phyloP scores from a whole-genome alignment of 352 stramenopile species.

The Phytophthora ohioensis region DNA sequence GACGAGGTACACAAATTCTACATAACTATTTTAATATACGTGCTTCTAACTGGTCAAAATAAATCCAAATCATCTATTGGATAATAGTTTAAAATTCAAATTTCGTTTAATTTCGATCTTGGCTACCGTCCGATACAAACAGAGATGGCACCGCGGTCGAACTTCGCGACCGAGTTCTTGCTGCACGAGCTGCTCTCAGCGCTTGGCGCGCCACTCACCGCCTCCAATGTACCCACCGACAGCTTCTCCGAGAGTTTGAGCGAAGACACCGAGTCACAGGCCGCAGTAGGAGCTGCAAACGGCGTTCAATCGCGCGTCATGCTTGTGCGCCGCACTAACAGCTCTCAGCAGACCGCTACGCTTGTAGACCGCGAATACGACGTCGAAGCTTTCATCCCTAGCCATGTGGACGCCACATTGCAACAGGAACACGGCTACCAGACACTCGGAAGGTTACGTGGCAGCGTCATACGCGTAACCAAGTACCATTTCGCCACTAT shows the following conservation, averaged over 20 bases:
- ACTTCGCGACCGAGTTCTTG: slow-evolving; percentile 58
- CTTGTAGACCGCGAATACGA: slow-evolving; percentile 61
- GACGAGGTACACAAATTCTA: too few species aligned
- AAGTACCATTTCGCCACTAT: slow-evolving; percentile 73
- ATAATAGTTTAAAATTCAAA: slow-evolving; percentile 9
- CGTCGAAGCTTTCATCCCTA: slow-evolving; percentile 62
- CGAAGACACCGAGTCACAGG: slow-evolving; percentile 70
- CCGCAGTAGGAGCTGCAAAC: background rate
- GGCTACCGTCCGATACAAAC: background rate
- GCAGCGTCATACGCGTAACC: slow-evolving; percentile 61
- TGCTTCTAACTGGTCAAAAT: slow-evolving; percentile 10
- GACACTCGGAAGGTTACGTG: slow-evolving; percentile 52
- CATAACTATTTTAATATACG: too few species aligned
- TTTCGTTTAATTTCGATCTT: background rate
- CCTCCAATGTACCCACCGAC: slow-evolving; percentile 13
- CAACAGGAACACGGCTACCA: slow-evolving; percentile 36
- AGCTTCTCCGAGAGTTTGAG: slow-evolving; percentile 52
- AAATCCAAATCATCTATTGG: background rate
- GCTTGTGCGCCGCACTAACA: slow-evolving; percentile 58
- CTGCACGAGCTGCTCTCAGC: slow-evolving; percentile 64
- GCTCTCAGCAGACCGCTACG: slow-evolving; percentile 46
- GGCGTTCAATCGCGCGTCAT: slow-evolving; percentile 53
- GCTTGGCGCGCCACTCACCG: slow-evolving; percentile 35
- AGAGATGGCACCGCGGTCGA: slow-evolving; percentile 33
- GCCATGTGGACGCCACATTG: slow-evolving; percentile 30